Base-by-base conservation (phyloP, 2,329 filamentous ascomycete genomes). In the Capronia coronata region DNA sequence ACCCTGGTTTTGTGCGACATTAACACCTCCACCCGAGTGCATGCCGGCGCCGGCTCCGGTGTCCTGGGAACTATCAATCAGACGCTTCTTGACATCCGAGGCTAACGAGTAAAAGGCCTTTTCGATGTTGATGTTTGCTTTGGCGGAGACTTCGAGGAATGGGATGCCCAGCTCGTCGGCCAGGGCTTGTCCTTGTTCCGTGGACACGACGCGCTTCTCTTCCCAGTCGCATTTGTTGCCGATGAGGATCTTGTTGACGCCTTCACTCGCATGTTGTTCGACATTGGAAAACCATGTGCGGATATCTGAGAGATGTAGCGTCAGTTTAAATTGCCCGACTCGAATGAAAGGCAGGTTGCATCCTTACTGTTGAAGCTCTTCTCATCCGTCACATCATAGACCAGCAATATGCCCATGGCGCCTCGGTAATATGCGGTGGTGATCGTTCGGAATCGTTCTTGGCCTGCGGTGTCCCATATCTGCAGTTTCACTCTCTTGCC, bases 201-300 rank as follows among this genome's bases (percentile, higher is more conserved):
- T 94, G 43, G 87, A 89, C 35, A 98, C 86, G 48, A 87, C 89
- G 61, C 93, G 85, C 79, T 97, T 97, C 74, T 98, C 93, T 72
- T 97, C 93, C 93, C 93, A 97, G 72, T 98, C 93, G 74, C 93
- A 98, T 75, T 98, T 98, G 80, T 98, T 98, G 68, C 93, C 93
- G 61, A 98, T 96, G 60, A 98, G 80, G 67, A 98, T 97, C 78
- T 97, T 98, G 82, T 97, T 96, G 67, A 98, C 93, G 64, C 93
- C 93, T 74, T 97, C 93, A 63, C 88, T 95, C 51, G 93, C 93
- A 73, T 98, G 90, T 71, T 95, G 90, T 70, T 96, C 90, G 62
- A 96, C 90, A 73, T 98, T 97, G 67, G 90, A 90, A 75, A 98
- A 98, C 93, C 93, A 98, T 60, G 93, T 97, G 65, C 90, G 86